Evolutionary conservation across 306 rosid genomes (phyloP), one percentile per base, ranked within the genome.

Genomic region (Trifolium repens): DNA sequence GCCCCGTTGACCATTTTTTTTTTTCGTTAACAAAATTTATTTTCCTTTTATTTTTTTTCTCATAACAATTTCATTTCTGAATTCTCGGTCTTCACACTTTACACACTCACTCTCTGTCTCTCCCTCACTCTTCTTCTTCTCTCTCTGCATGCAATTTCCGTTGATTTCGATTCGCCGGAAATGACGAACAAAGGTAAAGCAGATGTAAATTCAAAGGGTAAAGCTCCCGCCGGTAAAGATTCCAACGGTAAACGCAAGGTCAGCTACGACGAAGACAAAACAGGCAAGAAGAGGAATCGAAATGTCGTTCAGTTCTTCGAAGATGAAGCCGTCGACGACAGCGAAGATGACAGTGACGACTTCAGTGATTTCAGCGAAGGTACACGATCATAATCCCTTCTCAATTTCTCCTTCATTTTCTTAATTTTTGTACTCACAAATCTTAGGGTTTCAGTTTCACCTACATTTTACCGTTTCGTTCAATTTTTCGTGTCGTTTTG

Each of bases 301-400:
- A 81, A 78, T 7, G 86, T 83, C 9, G 84, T 90, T 14, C 88
- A 81, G 88, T 96, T 96, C 76, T 89, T 96, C 60, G 98, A 96
- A 7, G 90, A 92, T 22, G 72, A 67, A 67, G 54, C 88, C 3
- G 87, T 79, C 12, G 91, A 80, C 7, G 90, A 81, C 0, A 71
- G 1, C 77, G 93, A 83, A 2, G 65, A 63, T 8, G 65, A 63
- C 15, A 87, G 87, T 42, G 83, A 82, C 49, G 83, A 82, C 16
- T 86, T 74, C 49, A 76, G 81, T 30, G 96, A 85, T 79, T 78
- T 84, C 27, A 70, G 35, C 9, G 80, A 82, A 24, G 89, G 99
- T 94, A 81, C 53, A 4, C 5, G 14, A 9, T 54, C 40, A 1
- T 15, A 59, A 60, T 16, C 24, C 47, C 17, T 67, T 43, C 14